phyloP scores from a whole-genome alignment of 768 basidiomycete species.

The Daedaleopsis nitida region DNA sequence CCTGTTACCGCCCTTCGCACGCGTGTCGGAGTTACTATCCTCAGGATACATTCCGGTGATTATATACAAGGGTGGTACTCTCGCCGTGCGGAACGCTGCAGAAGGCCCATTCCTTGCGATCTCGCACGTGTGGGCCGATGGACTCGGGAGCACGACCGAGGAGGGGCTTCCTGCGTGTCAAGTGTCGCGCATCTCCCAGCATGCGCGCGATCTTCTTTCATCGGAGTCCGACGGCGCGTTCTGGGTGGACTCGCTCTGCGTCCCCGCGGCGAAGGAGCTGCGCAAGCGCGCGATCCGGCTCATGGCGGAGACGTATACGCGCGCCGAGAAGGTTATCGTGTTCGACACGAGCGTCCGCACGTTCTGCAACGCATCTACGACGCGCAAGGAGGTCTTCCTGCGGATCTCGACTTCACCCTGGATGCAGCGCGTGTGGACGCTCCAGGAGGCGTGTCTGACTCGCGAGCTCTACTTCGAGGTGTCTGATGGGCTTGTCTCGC shows the following conservation, averaged over 20 bases:
- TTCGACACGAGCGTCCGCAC: constrained; percentile 8
- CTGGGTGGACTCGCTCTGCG: constrained; percentile 11
- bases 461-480: constrained; percentile 11
- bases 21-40: background rate
- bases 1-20: background rate
- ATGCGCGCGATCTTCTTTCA: background rate
- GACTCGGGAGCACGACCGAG: constrained; percentile 12
- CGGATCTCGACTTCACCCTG: constrained; percentile 5
- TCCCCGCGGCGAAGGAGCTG: background rate
- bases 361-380: background rate
- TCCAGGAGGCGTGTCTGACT: constrained; percentile 11
- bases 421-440: constrained; percentile 11
- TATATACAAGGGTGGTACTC: background rate
- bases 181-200: background rate
- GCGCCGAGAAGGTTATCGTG: constrained; percentile 12
- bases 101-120: constrained; percentile 8
- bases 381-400: constrained; percentile 2
- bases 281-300: constrained; percentile 12
- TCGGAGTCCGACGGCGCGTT: constrained; percentile 7
- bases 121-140: constrained; percentile 16
- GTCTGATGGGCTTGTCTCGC: background rate
- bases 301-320: constrained; percentile 17
- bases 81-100: background rate
- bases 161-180: constrained; percentile 6
- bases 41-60: background rate